Percentiles rank a stretch among this genome's conserved stretches.
phyloP scores from a whole-genome alignment of 768 basidiomycete genomes.

The Leccinum aurantiacum region DNA sequence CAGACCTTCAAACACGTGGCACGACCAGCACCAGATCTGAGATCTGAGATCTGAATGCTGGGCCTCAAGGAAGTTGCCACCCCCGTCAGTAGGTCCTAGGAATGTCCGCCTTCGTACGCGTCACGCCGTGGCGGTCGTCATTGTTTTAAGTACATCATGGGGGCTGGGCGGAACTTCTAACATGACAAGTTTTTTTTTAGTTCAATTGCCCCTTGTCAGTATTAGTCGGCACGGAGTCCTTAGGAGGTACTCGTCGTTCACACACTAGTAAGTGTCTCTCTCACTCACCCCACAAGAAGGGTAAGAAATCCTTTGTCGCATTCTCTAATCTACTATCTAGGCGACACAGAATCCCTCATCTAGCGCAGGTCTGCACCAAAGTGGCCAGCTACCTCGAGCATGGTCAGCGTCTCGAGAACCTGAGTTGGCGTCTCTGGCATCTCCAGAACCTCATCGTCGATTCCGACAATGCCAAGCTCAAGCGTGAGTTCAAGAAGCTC shows the following conservation, averaged over 20 bases:
- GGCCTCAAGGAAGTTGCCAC: no score
- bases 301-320: conserved; percentile 94
- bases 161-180: no score
- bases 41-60: no score
- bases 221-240: no score
- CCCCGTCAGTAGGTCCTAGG: no score
- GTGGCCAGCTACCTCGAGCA: conserved; percentile 90
- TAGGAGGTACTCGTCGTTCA: background rate
- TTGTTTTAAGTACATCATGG: no score
- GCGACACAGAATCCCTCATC: conserved; percentile 65
- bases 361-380: conserved; percentile 76
- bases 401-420: conserved; percentile 87
- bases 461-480: conserved; percentile 81
- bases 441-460: conserved; percentile 91
- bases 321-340: conserved; percentile 69
- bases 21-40: no score
- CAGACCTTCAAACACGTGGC: no score
- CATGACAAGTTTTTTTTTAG: no score
- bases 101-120: no score
- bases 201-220: no score
- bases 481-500: conserved; percentile 88
- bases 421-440: conserved; percentile 92
- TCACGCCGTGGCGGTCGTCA: no score
- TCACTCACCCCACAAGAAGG: conserved; percentile 42
- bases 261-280: conserved; percentile 5